These are phyloP conservation scores for Penicillium waksmanii DNA, from an alignment of 495 filamentous ascomycete genomes.

Conservation along the genomic window DNA sequence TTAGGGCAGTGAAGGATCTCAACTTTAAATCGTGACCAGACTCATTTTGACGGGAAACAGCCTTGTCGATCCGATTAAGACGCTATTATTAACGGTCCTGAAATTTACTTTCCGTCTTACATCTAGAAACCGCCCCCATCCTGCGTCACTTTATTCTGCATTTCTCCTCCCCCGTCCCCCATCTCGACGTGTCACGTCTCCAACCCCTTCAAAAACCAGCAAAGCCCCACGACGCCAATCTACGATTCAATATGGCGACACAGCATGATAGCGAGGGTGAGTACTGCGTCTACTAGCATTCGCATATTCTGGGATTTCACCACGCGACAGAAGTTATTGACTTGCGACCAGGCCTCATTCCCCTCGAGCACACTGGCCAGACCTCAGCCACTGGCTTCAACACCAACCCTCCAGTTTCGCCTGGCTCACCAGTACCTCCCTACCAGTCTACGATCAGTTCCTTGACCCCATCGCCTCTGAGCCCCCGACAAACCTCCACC, in stretches of 20 bases:
- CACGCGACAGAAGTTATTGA: not conserved
- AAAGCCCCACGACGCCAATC: not conserved
- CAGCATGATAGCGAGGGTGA: conserved; percentile 15
- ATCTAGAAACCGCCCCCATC: conserved; percentile 3
- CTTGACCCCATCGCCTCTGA: not conserved
- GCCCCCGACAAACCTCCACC: not conserved
- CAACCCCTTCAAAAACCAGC: not conserved
- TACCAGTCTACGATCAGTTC: not conserved
- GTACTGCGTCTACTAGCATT: not conserved
- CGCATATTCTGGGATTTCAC: no score
- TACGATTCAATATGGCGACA: conserved; percentile 4
- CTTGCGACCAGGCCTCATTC: conserved; percentile 4
- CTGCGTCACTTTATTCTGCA: not conserved
- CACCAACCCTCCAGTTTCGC: not conserved
- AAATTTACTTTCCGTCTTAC: conserved; percentile 8
- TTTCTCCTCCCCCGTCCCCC: not conserved
- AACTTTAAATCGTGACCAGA: not conserved
- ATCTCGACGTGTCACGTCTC: not conserved
- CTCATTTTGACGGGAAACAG: conserved; percentile 4
- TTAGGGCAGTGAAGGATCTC: conserved; percentile 5
- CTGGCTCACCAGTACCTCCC: not conserved
- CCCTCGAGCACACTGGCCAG: not conserved
- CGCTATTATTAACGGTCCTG: conserved; percentile 8
- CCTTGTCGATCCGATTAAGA: conserved; percentile 6
- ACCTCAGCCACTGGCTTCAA: not conserved